Evolutionary conservation across 495 filamentous ascomycete species (phyloP).

Genomic region (Pseudoneurospora amorphoporcata): DNA sequence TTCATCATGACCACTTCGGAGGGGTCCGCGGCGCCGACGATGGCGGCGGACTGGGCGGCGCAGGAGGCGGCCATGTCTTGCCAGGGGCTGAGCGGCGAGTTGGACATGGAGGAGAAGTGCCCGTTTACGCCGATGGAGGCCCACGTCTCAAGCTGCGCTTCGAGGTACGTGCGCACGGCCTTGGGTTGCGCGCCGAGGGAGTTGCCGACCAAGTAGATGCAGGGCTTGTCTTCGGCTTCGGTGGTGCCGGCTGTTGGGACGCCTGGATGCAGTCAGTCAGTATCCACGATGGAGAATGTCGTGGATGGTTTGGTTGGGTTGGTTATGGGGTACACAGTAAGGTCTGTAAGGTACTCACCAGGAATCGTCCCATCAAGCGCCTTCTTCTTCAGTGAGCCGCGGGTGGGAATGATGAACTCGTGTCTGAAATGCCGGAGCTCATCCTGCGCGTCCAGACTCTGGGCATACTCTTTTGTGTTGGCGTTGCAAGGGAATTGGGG

Average conservation of each 20-base stretch:
- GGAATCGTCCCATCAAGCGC: slow-evolving; percentile 36
- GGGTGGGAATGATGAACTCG: slow-evolving; percentile 75
- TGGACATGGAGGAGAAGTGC: slow-evolving; percentile 68
- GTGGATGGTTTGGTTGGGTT: no score
- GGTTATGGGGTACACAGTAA: background rate
- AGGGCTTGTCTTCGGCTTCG: slow-evolving; percentile 29
- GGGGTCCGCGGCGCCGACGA: slow-evolving; percentile 61
- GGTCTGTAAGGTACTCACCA: slow-evolving; percentile 12
- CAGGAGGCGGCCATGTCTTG: slow-evolving; percentile 64
- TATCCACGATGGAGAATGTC: no score
- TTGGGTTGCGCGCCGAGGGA: slow-evolving; percentile 82
- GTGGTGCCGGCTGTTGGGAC: background rate
- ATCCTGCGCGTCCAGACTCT: slow-evolving; percentile 55
- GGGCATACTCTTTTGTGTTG: slow-evolving; percentile 10
- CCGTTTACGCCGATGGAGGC: slow-evolving; percentile 78
- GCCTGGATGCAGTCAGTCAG: slow-evolving; percentile 3
- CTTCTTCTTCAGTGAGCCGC: slow-evolving; percentile 51
- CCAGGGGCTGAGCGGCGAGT: slow-evolving; percentile 58
- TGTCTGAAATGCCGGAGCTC: slow-evolving; percentile 51
- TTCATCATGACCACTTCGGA: slow-evolving; percentile 84
- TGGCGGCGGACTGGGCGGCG: slow-evolving; percentile 57
- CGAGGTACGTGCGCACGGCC: slow-evolving; percentile 52
- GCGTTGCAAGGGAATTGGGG: slow-evolving; percentile 10
- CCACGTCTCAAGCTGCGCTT: slow-evolving; percentile 73
- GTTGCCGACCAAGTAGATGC: slow-evolving; percentile 87